phyloP scores from a whole-genome alignment of 208 protist species.

The Trichomonas vaginalis region DNA sequence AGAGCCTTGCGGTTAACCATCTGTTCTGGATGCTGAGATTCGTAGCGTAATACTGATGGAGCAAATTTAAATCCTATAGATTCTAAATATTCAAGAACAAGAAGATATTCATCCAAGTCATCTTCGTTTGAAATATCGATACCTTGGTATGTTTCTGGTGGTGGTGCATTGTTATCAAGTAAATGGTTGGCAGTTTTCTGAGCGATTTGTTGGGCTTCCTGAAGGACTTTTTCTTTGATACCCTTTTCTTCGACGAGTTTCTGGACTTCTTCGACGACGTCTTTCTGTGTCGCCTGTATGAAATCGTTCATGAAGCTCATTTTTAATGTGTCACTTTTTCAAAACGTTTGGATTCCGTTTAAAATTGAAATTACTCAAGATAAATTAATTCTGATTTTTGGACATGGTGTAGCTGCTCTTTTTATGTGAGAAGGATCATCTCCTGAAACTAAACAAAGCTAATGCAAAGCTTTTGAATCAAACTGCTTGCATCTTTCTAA shows the following conservation, averaged over 20 bases:
- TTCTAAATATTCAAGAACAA: constrained; percentile 1
- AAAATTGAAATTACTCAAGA: too few species aligned
- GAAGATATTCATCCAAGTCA: not conserved
- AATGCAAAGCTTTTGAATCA: too few species aligned
- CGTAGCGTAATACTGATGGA: not conserved
- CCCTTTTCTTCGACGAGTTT: not conserved
- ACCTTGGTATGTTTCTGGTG: not conserved
- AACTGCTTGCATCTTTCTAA: too few species aligned
- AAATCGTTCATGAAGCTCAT: not conserved
- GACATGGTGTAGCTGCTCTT: too few species aligned
- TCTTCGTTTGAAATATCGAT: not conserved
- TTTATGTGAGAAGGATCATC: too few species aligned
- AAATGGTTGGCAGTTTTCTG: not conserved
- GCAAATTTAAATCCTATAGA: constrained; percentile 1
- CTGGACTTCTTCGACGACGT: not conserved
- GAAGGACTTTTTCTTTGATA: not conserved
- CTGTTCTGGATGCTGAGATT: not conserved
- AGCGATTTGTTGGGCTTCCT: not conserved
- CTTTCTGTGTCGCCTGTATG: not conserved
- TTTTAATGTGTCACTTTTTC: not conserved
- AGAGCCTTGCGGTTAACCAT: not conserved
- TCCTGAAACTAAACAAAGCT: too few species aligned
- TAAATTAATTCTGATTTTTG: too few species aligned
- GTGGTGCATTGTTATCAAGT: not conserved
- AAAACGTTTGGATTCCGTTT: too few species aligned